phyloP scores from a whole-genome alignment of 1,284 basidiomycete genomes.

The Ustilago crameri region DNA sequence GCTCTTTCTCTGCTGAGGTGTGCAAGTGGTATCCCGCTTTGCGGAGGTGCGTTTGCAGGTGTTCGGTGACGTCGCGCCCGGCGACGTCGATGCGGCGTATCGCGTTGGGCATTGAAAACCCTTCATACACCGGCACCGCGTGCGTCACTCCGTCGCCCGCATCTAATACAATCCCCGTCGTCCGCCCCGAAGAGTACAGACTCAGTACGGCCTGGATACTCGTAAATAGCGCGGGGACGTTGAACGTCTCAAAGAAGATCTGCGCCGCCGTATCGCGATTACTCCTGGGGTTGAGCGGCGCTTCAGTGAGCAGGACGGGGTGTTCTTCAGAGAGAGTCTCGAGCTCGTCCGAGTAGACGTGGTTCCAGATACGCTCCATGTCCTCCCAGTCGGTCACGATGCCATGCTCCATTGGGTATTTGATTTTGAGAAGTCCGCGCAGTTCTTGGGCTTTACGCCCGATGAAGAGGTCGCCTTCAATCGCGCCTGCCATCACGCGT shows the following conservation, averaged over 20 bases:
- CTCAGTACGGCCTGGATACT: constrained; percentile 97
- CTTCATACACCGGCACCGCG: constrained; percentile 98
- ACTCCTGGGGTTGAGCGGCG: constrained; percentile 88
- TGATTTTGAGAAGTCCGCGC: constrained; percentile 64
- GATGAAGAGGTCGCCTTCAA: constrained; percentile 67
- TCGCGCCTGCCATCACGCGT: constrained; percentile 67
- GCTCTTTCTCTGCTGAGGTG: constrained; percentile 95
- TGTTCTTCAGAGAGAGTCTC: constrained; percentile 74
- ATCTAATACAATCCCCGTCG: constrained; percentile 97
- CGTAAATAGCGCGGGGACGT: constrained; percentile 96
- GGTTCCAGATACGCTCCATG: constrained; percentile 68
- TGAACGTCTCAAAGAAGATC: constrained; percentile 98
- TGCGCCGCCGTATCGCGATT: constrained; percentile 95
- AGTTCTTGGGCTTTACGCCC: constrained; percentile 66
- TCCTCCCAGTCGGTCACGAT: constrained; percentile 68
- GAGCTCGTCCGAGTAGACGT: constrained; percentile 66
- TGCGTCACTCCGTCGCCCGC: constrained; percentile 99
- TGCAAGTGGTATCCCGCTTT: constrained; percentile 95
- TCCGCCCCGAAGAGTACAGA: constrained; percentile 97
- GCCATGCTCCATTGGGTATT: constrained; percentile 68
- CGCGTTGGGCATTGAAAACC: constrained; percentile 98
- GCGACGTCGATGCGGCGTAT: constrained; percentile 95
- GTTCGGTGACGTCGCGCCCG: constrained; percentile 92
- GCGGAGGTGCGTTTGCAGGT: constrained; percentile 90
- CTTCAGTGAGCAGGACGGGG: constrained; percentile 92